These are phyloP conservation scores for Sergeia podlipaevii DNA, from an alignment of 208 protist species.

Conservation along the genomic window DNA sequence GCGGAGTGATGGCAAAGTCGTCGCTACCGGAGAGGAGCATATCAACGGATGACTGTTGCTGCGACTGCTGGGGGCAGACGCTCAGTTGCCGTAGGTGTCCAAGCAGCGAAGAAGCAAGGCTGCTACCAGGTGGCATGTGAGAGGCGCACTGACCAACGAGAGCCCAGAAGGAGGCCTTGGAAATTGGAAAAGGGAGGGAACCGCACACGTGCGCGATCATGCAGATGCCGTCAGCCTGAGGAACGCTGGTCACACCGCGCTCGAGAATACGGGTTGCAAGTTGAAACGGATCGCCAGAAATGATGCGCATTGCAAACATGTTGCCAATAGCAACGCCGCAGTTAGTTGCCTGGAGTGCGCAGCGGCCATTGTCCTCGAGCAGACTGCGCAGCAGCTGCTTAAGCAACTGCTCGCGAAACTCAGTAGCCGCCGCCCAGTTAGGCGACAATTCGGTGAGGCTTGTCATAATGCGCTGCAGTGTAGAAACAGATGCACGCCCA, in stretches of 20 bases:
- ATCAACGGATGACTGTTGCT: neutral
- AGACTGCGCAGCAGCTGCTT: constrained; percentile 46
- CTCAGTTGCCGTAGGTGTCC: constrained; percentile 55
- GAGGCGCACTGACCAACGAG: constrained; percentile 40
- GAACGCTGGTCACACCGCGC: constrained; percentile 26
- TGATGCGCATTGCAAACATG: constrained; percentile 42
- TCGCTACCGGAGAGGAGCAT: neutral
- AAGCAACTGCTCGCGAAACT: constrained; percentile 64
- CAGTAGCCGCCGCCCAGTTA: constrained; percentile 15
- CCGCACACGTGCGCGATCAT: constrained; percentile 60
- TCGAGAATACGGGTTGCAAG: constrained; percentile 59
- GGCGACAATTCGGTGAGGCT: constrained; percentile 26
- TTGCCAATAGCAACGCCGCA: constrained; percentile 57
- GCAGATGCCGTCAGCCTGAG: constrained; percentile 77
- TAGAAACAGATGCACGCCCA: constrained; percentile 24
- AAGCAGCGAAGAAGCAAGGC: constrained; percentile 42
- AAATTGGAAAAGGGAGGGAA: constrained; percentile 36
- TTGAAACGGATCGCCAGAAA: constrained; percentile 73
- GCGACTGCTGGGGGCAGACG: constrained; percentile 14
- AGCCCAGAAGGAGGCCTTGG: constrained; percentile 76
- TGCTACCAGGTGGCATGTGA: too few relatives aligned
- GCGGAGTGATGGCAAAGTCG: neutral
- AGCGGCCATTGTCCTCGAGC: constrained; percentile 28
- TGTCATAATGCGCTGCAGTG: constrained; percentile 35
- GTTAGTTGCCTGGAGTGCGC: constrained; percentile 27